Evolutionary conservation across 441 rosid genomes (phyloP), one percentile per base, ranked within the genome.

Genomic region (Erodium moschatum): DNA sequence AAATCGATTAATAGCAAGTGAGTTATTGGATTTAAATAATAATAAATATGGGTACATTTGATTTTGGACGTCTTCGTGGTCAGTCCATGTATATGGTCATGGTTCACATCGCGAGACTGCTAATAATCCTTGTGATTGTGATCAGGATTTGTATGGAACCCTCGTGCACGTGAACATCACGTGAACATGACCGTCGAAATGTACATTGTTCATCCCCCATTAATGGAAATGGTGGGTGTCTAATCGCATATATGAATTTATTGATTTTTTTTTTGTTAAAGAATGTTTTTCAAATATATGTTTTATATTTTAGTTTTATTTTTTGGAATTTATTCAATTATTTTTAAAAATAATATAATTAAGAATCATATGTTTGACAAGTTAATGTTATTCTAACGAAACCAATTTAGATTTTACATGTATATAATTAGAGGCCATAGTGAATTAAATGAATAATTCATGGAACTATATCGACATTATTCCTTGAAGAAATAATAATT

Each of bases 151-250:
- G 56, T 2, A n/a, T 48, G 11, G 56, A n/a, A 11, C 56, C 56
- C 56, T 48, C 56, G 56, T 48, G 56, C 56, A 48, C 56, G 56
- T 48, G 56, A 48, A 48, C 56, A 48, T 48, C 56, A 48, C 52
- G 10, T 46, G 52, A 46, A 46, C 52, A 10, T 7, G 13, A 9
- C 8, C 4, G 6, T 38, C 44, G 6, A 48, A n/a, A 3, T 4
- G 18, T 48, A 12, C 56, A 48, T 48, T 48, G 56, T 13, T 11
- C 56, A 48, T 38, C 48, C 56, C 18, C 18, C 16, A 13, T n/a
- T 2, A 1, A 13, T 48, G 56, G 56, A 48, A 13, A 0, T 13
- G 11, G 13, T 48, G 11, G 56, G 56, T 48, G 56, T 48, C 56
- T 48, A 48, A 48, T 48, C 18, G 18, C 6, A 33, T 12, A 48